Evolutionary conservation across 164 flowering plant species (phyloP).

Genomic region (Stephania japonica): DNA sequence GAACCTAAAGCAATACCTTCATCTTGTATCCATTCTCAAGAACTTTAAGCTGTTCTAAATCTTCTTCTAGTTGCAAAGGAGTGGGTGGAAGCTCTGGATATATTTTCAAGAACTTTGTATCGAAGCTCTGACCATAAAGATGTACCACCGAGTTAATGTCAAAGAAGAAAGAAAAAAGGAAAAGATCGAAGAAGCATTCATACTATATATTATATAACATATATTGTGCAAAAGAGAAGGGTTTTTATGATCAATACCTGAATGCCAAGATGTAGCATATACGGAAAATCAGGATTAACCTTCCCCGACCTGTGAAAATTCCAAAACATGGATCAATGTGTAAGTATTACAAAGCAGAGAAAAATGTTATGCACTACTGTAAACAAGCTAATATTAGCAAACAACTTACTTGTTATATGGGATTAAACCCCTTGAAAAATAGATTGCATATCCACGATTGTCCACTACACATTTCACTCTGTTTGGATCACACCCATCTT

Average conservation of each 20-base stretch:
- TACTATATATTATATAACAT: not conserved
- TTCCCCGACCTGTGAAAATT: slow-evolving; percentile 57
- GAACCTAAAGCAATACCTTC: slow-evolving; percentile 50
- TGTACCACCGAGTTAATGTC: not conserved
- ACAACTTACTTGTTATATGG: slow-evolving; percentile 80
- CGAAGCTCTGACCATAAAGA: slow-evolving; percentile 51
- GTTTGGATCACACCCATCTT: slow-evolving; percentile 85
- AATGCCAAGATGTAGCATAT: slow-evolving; percentile 92
- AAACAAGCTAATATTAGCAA: not conserved
- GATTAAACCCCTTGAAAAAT: slow-evolving; percentile 88
- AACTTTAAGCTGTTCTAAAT: slow-evolving; percentile 93
- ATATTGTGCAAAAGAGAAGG: not conserved
- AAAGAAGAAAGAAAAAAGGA: not conserved
- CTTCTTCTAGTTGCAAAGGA: slow-evolving; percentile 93
- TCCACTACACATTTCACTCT: slow-evolving; percentile 91
- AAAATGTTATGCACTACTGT: not conserved
- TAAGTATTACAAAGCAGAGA: not conserved
- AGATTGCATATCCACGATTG: slow-evolving; percentile 86
- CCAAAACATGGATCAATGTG: slow-evolving; percentile 5
- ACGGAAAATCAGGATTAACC: slow-evolving; percentile 73
- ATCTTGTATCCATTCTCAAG: slow-evolving; percentile 97
- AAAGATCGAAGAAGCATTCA: not conserved
- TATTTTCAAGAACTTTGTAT: slow-evolving; percentile 70
- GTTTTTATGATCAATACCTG: slow-evolving; percentile 45
- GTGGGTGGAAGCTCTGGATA: slow-evolving; percentile 84